These are phyloP conservation scores for Stephanodiscus triporus DNA, from an alignment of 108 stramenopile species.

Conservation along the genomic window DNA sequence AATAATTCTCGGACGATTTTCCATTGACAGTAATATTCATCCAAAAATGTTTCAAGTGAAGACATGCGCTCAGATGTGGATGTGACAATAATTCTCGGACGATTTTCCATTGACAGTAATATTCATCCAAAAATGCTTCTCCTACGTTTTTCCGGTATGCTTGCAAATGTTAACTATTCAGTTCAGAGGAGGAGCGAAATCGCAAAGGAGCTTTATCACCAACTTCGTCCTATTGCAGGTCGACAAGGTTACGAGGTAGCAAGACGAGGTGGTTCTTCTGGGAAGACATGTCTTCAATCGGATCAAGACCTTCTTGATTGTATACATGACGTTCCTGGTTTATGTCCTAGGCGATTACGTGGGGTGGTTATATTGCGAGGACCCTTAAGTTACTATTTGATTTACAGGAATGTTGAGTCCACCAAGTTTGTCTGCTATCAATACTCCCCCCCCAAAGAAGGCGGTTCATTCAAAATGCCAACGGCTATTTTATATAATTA, in stretches of 20 bases:
- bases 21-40: neutral
- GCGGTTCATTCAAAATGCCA: too few species aligned
- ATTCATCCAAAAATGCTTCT: neutral
- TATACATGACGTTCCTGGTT: neutral
- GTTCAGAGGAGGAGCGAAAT: neutral
- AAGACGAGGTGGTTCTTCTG: neutral
- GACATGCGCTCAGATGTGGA: neutral
- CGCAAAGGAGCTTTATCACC: neutral
- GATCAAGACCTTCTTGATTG: neutral
- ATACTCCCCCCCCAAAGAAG: too few species aligned
- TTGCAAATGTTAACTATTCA: neutral
- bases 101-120: neutral
- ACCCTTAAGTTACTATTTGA: neutral
- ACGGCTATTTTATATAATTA: neutral
- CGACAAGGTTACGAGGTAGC: neutral
- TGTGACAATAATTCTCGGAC: neutral
- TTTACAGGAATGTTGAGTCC: neutral
- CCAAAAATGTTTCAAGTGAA: too few species aligned
- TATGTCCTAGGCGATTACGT: neutral
- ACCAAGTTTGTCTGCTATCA: neutral
- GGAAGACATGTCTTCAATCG: neutral
- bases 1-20: neutral
- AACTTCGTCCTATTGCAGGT: constrained; percentile 1
- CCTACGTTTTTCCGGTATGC: neutral
- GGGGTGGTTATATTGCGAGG: neutral